A percentile compares a stretch with the other conserved stretches of the same genome.
Evolutionary conservation across 495 filamentous ascomycete species (phyloP).

Genomic region (Hypoxylon subgilvum): DNA sequence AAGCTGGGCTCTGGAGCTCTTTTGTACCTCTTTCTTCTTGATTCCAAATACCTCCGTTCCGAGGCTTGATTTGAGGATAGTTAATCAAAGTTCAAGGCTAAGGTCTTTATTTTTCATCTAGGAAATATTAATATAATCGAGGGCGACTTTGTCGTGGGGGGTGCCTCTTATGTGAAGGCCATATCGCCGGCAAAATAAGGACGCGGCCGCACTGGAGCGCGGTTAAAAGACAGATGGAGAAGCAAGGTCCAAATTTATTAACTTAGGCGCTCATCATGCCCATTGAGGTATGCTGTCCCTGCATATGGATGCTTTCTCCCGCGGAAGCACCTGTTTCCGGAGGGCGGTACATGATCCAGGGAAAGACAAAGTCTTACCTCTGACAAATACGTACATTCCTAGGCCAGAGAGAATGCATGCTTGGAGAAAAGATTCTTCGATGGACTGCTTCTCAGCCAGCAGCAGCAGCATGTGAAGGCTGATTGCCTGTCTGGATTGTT

Average conservation of each 20-base stretch:
- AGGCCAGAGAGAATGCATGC: neutral
- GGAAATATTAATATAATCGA: slow-evolving; percentile 31
- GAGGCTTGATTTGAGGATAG: slow-evolving; percentile 13
- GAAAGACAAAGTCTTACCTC: slow-evolving; percentile 13
- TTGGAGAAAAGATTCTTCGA: slow-evolving; percentile 12
- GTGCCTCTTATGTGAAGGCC: slow-evolving; percentile 6
- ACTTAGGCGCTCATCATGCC: slow-evolving; percentile 9
- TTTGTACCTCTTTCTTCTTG: slow-evolving; percentile 19
- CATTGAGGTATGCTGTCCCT: slow-evolving; percentile 14
- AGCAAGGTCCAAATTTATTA: slow-evolving; percentile 21
- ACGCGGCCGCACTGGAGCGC: slow-evolving; percentile 18
- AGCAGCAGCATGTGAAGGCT: slow-evolving; percentile 14
- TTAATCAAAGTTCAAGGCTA: slow-evolving; percentile 22
- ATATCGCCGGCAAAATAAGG: slow-evolving; percentile 33
- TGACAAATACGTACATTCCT: slow-evolving; percentile 24
- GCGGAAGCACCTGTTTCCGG: slow-evolving; percentile 35
- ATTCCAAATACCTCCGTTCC: slow-evolving; percentile 31
- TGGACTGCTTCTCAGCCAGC: slow-evolving; percentile 14
- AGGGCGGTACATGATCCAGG: slow-evolving; percentile 26
- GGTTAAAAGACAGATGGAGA: slow-evolving; percentile 25
- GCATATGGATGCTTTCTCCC: slow-evolving; percentile 22
- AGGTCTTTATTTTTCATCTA: slow-evolving; percentile 12
- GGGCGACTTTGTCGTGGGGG: slow-evolving; percentile 24
- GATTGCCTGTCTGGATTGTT: neutral
- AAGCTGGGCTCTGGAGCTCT: slow-evolving; percentile 22